These are phyloP conservation scores for Monosporascus sp. DNA, from an alignment of 2,329 filamentous ascomycete genomes.

Conservation along the genomic window DNA sequence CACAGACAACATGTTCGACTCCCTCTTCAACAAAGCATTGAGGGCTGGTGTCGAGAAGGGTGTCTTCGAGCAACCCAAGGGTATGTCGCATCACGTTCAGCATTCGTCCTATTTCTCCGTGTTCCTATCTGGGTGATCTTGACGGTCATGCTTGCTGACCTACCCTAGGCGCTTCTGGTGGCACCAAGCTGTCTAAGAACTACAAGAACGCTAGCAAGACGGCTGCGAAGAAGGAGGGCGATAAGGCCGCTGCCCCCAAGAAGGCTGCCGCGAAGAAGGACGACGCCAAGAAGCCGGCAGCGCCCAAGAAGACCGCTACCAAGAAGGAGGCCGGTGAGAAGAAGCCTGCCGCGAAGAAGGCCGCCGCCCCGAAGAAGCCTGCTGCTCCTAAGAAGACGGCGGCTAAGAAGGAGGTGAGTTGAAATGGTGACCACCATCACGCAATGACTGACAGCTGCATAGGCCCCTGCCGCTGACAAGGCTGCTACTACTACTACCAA, in stretches of 20 bases:
- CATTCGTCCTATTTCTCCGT: not conserved
- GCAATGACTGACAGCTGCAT: slow-evolving; percentile 8
- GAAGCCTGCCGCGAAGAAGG: slow-evolving; percentile 76
- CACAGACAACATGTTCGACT: slow-evolving; percentile 52
- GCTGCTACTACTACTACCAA: slow-evolving; percentile 44
- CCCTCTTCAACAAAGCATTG: slow-evolving; percentile 67
- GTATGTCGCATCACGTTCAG: slow-evolving; percentile 40
- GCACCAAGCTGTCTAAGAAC: slow-evolving; percentile 91
- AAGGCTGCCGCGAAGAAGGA: slow-evolving; percentile 39
- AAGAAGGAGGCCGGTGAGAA: slow-evolving; percentile 46
- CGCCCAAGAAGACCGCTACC: slow-evolving; percentile 37
- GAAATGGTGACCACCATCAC: slow-evolving; percentile 3
- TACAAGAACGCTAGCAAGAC: slow-evolving; percentile 36
- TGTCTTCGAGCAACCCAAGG: slow-evolving; percentile 86
- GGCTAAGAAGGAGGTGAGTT: slow-evolving; percentile 29
- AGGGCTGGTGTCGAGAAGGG: slow-evolving; percentile 77
- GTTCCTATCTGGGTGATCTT: no score
- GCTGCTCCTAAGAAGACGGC: slow-evolving; percentile 41
- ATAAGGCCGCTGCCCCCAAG: slow-evolving; percentile 34
- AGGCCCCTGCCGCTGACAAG: slow-evolving; percentile 48
- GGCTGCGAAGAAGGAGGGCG: slow-evolving; percentile 30
- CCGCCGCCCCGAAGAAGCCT: slow-evolving; percentile 35
- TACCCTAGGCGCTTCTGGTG: slow-evolving; percentile 68
- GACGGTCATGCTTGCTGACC: slow-evolving; percentile 11
- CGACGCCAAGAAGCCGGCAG: slow-evolving; percentile 29